These are phyloP conservation scores for Pestalotiopsis sp. DNA, from an alignment of 2,329 filamentous ascomycete species.

Conservation along the genomic window DNA sequence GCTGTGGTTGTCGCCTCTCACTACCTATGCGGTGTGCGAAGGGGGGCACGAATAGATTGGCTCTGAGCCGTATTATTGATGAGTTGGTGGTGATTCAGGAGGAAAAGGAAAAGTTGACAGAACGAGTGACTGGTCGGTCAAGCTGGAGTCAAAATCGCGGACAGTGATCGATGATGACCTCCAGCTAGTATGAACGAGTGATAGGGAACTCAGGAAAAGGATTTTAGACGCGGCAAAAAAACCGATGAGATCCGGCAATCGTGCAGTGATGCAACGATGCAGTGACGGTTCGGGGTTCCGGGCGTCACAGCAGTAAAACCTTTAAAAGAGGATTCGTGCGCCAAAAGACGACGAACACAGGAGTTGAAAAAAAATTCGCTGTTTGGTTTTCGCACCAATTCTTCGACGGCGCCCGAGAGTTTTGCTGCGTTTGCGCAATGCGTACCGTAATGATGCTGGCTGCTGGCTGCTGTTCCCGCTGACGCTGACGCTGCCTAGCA, in stretches of 20 bases:
- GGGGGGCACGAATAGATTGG: background rate
- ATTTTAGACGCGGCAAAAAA: background rate
- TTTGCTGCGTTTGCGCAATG: background rate
- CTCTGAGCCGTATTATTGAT: background rate
- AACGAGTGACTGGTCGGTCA: background rate
- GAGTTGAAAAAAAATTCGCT: background rate
- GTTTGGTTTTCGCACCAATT: background rate
- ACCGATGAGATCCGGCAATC: background rate
- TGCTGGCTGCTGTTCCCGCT: background rate
- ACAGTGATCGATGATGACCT: background rate
- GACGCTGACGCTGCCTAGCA: background rate
- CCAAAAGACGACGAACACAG: background rate
- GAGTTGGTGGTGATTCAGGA: background rate
- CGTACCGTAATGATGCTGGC: background rate
- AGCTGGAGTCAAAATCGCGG: background rate
- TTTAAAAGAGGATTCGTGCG: background rate
- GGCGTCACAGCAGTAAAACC: background rate
- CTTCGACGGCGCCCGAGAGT: background rate
- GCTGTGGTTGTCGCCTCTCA: background rate
- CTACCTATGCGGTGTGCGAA: background rate
- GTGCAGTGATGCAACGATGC: background rate
- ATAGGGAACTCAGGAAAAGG: background rate
- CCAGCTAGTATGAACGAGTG: background rate
- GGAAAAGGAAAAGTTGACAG: background rate
- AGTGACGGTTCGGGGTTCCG: background rate